These are phyloP conservation scores for Endogone sp. DNA, from an alignment of 192 early-diverging fungal genomes.

Conservation along the genomic window DNA sequence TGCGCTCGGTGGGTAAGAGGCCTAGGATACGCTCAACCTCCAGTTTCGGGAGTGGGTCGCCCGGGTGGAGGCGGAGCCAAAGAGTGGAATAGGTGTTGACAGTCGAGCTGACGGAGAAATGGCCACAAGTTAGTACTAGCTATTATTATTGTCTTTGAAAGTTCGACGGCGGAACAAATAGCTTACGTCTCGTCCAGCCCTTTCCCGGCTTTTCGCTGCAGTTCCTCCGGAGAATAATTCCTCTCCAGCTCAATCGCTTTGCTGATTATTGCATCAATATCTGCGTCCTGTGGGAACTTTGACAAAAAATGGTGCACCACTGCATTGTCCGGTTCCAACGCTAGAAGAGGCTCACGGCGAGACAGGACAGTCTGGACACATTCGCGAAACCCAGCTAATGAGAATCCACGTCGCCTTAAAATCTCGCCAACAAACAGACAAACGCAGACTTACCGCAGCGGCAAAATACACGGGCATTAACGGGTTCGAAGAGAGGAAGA, in stretches of 20 bases:
- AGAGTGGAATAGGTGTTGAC: conserved; percentile 20
- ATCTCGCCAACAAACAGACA: neutral
- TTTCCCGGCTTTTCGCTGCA: conserved; percentile 31
- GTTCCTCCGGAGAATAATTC: conserved; percentile 21
- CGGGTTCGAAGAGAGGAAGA: conserved; percentile 45
- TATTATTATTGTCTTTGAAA: too few species aligned
- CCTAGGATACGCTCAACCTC: neutral
- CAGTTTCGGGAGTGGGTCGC: neutral
- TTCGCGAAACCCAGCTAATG: neutral
- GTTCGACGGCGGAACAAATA: too few species aligned
- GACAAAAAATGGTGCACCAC: conserved; percentile 45
- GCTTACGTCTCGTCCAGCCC: conserved; percentile 36
- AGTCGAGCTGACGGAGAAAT: conserved; percentile 6
- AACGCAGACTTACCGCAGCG: conserved; percentile 36
- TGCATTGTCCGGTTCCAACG: conserved; percentile 36
- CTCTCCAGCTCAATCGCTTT: conserved; percentile 32
- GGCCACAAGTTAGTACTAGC: neutral
- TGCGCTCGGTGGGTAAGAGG: neutral
- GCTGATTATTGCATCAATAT: conserved; percentile 33
- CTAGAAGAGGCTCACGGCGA: conserved; percentile 33
- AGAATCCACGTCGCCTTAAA: neutral
- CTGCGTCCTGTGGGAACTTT: conserved; percentile 43
- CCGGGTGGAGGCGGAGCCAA: neutral
- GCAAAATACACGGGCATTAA: conserved; percentile 46
- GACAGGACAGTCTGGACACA: conserved; percentile 36